Evolutionary conservation across 2,329 filamentous ascomycete genomes (phyloP), one percentile per base, ranked within the genome.

Genomic region (Fusarium hostae): DNA sequence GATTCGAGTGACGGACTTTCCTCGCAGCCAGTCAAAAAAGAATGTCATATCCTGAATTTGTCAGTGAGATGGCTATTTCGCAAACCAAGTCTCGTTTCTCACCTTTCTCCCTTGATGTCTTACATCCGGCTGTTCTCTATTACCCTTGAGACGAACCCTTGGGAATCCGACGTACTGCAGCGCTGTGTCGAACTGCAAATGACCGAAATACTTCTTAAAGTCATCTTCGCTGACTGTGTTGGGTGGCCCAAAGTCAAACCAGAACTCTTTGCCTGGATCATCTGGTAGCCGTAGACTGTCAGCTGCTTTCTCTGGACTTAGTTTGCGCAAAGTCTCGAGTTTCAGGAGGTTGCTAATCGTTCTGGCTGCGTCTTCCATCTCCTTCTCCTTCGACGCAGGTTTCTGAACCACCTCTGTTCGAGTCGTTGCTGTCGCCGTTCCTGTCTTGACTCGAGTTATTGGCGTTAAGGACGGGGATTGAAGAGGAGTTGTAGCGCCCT

Each of bases 151-250:
- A 4, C 63, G 47, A 13, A 67, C 45, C 4, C 34, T 28, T 1
- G 66, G 66, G 37, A 69, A 69, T 5, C 58, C 63, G 2, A 69
- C 63, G 3, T 69, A 69, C 40, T 69, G 58, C 0, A 69, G 54
- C 5, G 50, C 40, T 0, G 16, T 56, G 12, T 67, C 58, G n/a
- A 69, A 69, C 22, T 32, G 32, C 3, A 69, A 24, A 26, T 69
- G 66, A 2, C 50, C 15, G 9, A 69, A 67, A 24, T 67, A n/a
- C 11, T 30, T 58, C 24, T 28, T 35, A 6, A 58, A 50, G 2
- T 59, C 58, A 5, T 13, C 24, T 8, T 24, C 47, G 5, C 16
- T 63, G 2, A 63, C 3, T 7, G 16, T 58, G 6, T 58, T 50
- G 1, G 55, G 44, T 5, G 55, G 55, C 2, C 34, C 43, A 40